Conservation (phyloP, 306 rosid species). For the Mucuna pruriens region DNA sequence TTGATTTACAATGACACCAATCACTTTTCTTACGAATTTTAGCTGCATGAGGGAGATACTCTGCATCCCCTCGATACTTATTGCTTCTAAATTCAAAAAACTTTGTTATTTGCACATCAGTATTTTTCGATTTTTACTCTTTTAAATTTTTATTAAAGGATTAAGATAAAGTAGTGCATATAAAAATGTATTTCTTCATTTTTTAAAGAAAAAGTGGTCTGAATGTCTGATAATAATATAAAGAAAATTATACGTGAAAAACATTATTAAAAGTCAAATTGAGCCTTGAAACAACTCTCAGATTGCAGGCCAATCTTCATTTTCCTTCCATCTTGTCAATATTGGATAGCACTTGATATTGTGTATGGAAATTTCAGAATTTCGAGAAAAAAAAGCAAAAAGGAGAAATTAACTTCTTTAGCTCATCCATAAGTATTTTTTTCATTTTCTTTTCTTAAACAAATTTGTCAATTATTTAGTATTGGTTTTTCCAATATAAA, state of each 20-base stretch:
- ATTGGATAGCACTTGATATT: neutral
- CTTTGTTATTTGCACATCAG: neutral
- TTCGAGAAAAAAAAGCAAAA: neutral
- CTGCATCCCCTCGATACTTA: too few species aligned
- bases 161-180: neutral
- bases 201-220: neutral
- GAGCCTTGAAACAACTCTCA: neutral
- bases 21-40: too few species aligned
- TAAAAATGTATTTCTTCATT: too few species aligned
- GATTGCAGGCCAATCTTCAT: neutral
- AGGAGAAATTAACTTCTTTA: neutral
- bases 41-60: too few species aligned
- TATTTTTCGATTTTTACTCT: neutral
- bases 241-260: neutral
- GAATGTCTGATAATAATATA: neutral
- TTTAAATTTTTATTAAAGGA: neutral
- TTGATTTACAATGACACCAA: too few species aligned
- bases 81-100: too few species aligned
- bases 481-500: neutral
- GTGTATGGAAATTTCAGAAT: neutral
- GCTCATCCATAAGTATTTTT: neutral
- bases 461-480: neutral
- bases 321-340: conserved; percentile 25
- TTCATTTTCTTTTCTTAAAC: neutral
- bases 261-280: neutral